Percentiles rank a stretch among this genome's conserved stretches.
Conservation (phyloP, 83 land plant genomes). For the Diphasiastrum complanatum region DNA sequence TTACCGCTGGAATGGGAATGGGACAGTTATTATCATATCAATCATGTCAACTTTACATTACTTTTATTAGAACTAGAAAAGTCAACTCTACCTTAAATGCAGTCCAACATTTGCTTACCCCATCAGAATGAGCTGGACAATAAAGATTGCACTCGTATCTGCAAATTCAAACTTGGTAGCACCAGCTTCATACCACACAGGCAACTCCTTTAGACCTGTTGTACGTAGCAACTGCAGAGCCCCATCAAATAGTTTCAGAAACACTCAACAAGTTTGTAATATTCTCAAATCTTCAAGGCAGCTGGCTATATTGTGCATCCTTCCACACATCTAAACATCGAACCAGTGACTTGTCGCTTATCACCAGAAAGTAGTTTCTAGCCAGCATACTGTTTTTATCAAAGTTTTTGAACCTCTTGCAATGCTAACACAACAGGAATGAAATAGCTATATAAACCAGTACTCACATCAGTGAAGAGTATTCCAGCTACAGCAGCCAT, state of each 20-base stretch:
- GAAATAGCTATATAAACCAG: not conserved
- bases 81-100: not conserved
- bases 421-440: too few species aligned
- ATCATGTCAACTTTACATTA: too few species aligned
- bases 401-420: not conserved
- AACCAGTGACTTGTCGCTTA: too few species aligned
- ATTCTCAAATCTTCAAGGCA: too few species aligned
- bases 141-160: conserved; percentile 45
- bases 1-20: too few species aligned
- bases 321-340: too few species aligned
- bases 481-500: conserved; percentile 80
- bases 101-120: conserved; percentile 31
- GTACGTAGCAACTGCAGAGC: conserved; percentile 55
- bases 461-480: conserved; percentile 62
- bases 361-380: too few species aligned
- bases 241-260: conserved; percentile 11
- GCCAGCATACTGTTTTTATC: too few species aligned
- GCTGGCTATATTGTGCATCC: too few species aligned
- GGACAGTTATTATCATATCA: too few species aligned
- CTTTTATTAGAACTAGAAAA: not conserved
- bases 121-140: conserved; percentile 63
- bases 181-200: conserved; percentile 81
- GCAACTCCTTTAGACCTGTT: conserved; percentile 51
- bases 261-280: too few species aligned
- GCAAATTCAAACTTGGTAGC: conserved; percentile 59